Conservation (phyloP, 352 stramenopile species). For the Aphanomyces invadans region DNA sequence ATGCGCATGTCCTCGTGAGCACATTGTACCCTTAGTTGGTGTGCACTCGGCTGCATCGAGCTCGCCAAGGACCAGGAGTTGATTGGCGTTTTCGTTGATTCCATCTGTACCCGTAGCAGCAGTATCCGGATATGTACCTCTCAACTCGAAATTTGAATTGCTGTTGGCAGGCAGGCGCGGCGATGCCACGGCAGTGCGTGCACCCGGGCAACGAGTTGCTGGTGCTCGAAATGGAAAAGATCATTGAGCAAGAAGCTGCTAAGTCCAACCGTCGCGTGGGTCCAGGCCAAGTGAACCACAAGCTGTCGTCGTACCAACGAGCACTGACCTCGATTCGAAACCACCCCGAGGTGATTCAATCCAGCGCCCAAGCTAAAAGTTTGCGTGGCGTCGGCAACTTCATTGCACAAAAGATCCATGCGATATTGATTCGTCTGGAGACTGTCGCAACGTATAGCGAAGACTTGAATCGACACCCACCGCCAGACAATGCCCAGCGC, state of each 20-base stretch:
- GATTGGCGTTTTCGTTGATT: no score
- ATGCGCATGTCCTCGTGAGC: no score
- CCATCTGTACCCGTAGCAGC: no score
- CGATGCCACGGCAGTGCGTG: constrained; percentile 33
- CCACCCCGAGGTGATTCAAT: constrained; percentile 37
- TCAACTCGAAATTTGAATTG: constrained; percentile 12
- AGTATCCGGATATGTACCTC: not conserved
- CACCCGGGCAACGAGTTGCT: constrained; percentile 57
- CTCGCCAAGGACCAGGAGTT: no score
- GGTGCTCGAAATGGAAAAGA: constrained; percentile 56
- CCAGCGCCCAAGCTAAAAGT: constrained; percentile 49
- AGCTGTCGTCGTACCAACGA: constrained; percentile 44
- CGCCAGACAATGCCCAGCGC: not conserved
- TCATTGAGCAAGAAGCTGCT: constrained; percentile 40
- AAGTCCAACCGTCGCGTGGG: not conserved
- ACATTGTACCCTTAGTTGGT: no score
- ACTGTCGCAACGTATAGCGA: constrained; percentile 1
- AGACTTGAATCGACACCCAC: constrained; percentile 29
- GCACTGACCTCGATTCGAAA: constrained; percentile 65
- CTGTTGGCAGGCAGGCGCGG: constrained; percentile 14
- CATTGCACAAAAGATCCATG: constrained; percentile 77
- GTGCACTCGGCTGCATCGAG: no score
- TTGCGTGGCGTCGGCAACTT: constrained; percentile 77
- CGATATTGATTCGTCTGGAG: constrained; percentile 38
- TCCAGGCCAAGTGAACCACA: constrained; percentile 9